Evolutionary conservation across 371 early-diverging fungal genomes (phyloP).

Genomic region (Phascolomyces articulosus): DNA sequence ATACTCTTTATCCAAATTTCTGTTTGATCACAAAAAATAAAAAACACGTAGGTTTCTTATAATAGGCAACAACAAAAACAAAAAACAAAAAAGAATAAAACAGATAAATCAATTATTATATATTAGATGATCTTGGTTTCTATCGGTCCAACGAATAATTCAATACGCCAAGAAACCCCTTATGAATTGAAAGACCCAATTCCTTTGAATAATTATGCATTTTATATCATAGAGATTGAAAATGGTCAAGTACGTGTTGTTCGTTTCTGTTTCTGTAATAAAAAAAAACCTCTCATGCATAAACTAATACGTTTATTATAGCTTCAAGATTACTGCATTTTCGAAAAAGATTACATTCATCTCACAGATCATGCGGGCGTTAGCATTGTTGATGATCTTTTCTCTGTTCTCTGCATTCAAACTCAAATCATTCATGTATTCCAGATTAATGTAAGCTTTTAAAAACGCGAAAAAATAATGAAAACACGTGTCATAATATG

Average conservation of each 20-base stretch:
- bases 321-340: neutral
- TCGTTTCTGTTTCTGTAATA: neutral
- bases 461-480: neutral
- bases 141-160: neutral
- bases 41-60: neutral
- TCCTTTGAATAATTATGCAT: neutral
- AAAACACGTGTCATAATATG: neutral
- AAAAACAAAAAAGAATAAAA: neutral
- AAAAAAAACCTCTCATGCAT: neutral
- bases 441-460: neutral
- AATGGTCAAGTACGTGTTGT: neutral
- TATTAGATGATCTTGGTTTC: constrained; percentile 4
- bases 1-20: neutral
- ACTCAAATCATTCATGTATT: neutral
- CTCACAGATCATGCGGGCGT: neutral
- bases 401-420: constrained; percentile 1
- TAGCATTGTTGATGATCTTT: neutral
- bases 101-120: neutral
- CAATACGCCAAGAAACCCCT: neutral
- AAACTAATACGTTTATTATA: neutral
- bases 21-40: constrained; percentile 1
- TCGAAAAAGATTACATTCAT: neutral
- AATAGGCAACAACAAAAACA: neutral
- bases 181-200: neutral
- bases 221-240: neutral